Evolutionary conservation across 805 yeast species (phyloP), one percentile per base, ranked within the genome.

Genomic region (Nakazawaea ambrosiae): DNA sequence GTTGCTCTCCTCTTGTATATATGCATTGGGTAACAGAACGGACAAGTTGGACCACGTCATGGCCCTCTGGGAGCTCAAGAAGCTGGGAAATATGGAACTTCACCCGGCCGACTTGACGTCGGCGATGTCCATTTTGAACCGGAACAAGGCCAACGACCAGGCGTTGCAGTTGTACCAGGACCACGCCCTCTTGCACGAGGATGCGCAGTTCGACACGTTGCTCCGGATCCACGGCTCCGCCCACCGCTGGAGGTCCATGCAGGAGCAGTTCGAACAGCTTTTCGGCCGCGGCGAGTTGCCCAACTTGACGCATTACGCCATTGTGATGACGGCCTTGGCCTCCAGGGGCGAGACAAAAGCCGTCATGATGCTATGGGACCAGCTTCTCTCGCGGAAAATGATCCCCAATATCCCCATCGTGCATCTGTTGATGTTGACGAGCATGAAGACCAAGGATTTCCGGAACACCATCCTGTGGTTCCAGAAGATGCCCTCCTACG

Each of bases 251-350:
- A 55, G 55, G 16, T 56, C 66, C 6, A 56, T 83, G 41, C 81
- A 76, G 51, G 46, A 55, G 10, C 70, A 71, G 33, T 81, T 81
- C 51, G 80, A 77, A 48, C 65, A 61, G 17, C 61, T 72, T 52
- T 73, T 73, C 47, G 76, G 73, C 1, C 54, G 61, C n/a, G 78
- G 75, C 2, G 60, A 70, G 29, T 54, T 73, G 19, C 83, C 84
- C 1, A 66, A 66, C 33, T 56, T 65, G 22, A 49, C 48, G 7
- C 40, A 53, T 20, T 82, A 81, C 50, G 64, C 71, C 3, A 68
- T 75, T 14, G 76, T 80, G 10, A 77, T 83, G 71, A 57, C 63
- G 37, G 75, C 82, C 0, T 57, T 83, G 42, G 78, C 84, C 1
- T 44, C 49, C 4, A 51, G 61, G 24, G 79, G 74, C 8, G 75